Conservation (phyloP, 2,329 filamentous ascomycete species). For the Pyrenophora teres region DNA sequence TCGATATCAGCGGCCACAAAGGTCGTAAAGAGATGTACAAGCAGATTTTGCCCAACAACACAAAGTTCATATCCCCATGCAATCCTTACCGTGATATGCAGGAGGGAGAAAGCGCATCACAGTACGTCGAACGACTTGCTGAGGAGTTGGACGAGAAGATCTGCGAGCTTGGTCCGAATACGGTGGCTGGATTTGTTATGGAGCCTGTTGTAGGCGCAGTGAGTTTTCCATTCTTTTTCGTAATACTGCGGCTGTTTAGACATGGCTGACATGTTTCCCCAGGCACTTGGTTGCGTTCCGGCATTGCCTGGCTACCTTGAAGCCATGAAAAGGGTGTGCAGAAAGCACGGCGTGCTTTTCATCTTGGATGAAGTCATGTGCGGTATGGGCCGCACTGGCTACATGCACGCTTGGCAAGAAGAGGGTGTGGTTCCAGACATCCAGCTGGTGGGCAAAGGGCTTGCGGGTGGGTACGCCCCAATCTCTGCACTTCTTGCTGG, state of each 20-base stretch:
- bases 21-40: constrained; percentile 66
- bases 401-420: constrained; percentile 66
- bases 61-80: constrained; percentile 68
- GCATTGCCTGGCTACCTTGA: constrained; percentile 70
- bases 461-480: constrained; percentile 67
- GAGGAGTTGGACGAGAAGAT: constrained; percentile 72
- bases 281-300: constrained; percentile 71
- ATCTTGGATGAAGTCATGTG: constrained; percentile 82
- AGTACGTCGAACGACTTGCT: constrained; percentile 65
- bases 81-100: constrained; percentile 65
- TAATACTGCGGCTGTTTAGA: neutral
- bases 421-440: constrained; percentile 66
- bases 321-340: constrained; percentile 70
- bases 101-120: constrained; percentile 58
- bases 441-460: constrained; percentile 68
- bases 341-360: constrained; percentile 72
- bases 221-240: constrained; percentile 38
- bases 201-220: constrained; percentile 75
- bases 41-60: constrained; percentile 60
- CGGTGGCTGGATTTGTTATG: constrained; percentile 72
- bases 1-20: constrained; percentile 67
- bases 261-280: neutral
- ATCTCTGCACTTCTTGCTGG: constrained; percentile 65
- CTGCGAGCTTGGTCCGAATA: constrained; percentile 63
- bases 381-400: constrained; percentile 64